Percentiles rank a stretch among this genome's conserved stretches.
These are phyloP conservation scores for Brassica napus DNA, from an alignment of 345 rosid species.

Conservation along the genomic window DNA sequence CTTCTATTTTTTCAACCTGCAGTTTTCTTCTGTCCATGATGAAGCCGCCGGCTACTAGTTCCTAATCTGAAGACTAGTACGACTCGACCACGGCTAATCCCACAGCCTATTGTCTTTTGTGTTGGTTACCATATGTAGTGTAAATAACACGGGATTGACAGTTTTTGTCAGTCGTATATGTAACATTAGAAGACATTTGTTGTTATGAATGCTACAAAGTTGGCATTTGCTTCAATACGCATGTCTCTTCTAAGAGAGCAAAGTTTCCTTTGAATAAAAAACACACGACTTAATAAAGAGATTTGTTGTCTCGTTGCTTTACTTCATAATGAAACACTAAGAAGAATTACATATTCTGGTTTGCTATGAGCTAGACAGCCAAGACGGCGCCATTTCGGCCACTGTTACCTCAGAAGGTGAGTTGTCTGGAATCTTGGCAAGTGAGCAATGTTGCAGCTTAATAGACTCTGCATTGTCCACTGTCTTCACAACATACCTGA, in stretches of 20 bases:
- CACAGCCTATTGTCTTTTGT: conserved; percentile 5
- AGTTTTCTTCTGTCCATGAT: conserved; percentile 66
- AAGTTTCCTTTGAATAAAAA: not conserved
- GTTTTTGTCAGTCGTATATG: conserved; percentile 28
- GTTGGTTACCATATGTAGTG: conserved; percentile 12
- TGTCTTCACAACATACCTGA: conserved; percentile 50
- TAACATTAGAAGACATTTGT: conserved; percentile 21
- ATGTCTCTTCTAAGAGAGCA: not conserved
- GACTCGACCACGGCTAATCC: not conserved
- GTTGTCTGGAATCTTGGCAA: conserved; percentile 63
- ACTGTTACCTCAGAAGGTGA: conserved; percentile 46
- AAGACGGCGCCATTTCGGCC: conserved; percentile 58
- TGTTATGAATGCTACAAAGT: conserved; percentile 11
- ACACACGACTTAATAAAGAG: conserved; percentile 7
- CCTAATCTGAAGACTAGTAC: conserved; percentile 37
- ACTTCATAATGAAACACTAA: conserved; percentile 3
- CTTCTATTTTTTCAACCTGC: conserved; percentile 93
- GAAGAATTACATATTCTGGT: not conserved
- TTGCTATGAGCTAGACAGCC: conserved; percentile 50
- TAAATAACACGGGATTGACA: conserved; percentile 35
- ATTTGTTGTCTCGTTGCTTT: not conserved
- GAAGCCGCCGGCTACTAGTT: conserved; percentile 55
- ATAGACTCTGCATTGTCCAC: conserved; percentile 90
- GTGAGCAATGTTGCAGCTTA: conserved; percentile 86
- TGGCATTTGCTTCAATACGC: conserved; percentile 11